Base-by-base conservation (phyloP, 2,329 filamentous ascomycete genomes). In the Cadophora luteo-olivacea region DNA sequence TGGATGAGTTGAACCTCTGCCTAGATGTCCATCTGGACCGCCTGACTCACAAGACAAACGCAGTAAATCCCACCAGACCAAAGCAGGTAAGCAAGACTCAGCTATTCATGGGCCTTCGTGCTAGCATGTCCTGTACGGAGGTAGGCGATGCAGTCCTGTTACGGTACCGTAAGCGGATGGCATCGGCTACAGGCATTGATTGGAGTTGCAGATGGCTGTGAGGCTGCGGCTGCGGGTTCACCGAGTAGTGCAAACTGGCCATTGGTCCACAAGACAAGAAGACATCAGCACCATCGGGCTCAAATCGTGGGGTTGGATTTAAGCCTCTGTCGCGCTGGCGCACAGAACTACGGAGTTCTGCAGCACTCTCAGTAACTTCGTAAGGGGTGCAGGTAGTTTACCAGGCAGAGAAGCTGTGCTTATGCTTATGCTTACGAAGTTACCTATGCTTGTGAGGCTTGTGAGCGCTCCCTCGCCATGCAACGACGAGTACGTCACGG, bases 1-100 rank as follows among this genome's bases (percentile, higher is more conserved):
- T 41, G 7, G 14, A 14, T 45, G 12, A 19, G 4, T 19, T 14
- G 41, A 16, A 5, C 41, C 33, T 38, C 64, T 52, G 29, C 32
- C 55, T 55, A 48, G 29, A 29, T 29, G 5, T 9, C 41, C 49
- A 24, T 11, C 29, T 22, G 38, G 38, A 22, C 64, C 58, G 64
- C 60, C 52, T 66, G 67, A 69, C 58, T 69, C 67, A 69, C 64
- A 52, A 64, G 64, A 64, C 67, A 64, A 64, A 36, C n/a, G 11
- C 19, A 22, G 19, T 29, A 29, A 24, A 19, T 49, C 14, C 25
- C 24, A 55, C 11, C 49, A 45, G 12, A 19, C 12, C 12, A 16
- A 57, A 32, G 58, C 38, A 22, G 49, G 57, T 19, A 51, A 58
- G 25, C 22, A 58, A 38, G 54, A 52, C 16, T 41, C 67, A 69